Conservation (phyloP, 176 grass and related monocot species). For the Lolium multiflorum region DNA sequence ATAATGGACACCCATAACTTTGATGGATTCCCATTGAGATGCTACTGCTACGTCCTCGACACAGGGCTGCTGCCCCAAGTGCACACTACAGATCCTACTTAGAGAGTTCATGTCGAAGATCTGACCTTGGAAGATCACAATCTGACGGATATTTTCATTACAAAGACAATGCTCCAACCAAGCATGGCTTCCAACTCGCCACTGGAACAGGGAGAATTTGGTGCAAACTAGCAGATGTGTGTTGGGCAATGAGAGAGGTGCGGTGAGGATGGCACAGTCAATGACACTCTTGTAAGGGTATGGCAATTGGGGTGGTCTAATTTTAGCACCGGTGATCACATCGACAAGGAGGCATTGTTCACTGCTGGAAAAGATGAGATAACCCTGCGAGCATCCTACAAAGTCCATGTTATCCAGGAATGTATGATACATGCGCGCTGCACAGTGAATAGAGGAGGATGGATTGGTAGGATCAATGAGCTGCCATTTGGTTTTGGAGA, state of each 20-base stretch:
- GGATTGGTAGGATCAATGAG: constrained; percentile 12
- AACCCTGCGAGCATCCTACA: not conserved
- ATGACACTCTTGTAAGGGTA: not conserved
- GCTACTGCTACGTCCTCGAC: not conserved
- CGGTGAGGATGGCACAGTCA: not conserved
- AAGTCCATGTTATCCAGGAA: not conserved
- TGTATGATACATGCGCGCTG: not conserved
- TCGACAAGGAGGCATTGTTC: not conserved
- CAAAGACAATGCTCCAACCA: not conserved
- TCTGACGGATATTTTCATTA: not conserved
- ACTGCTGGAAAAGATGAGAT: not conserved
- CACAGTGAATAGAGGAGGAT: not conserved
- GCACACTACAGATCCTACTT: not conserved
- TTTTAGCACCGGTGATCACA: not conserved
- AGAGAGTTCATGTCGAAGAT: not conserved
- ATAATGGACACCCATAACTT: not conserved
- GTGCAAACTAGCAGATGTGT: not conserved
- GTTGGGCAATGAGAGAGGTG: not conserved
- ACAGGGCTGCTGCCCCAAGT: not conserved
- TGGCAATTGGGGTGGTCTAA: not conserved
- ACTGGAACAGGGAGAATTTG: not conserved
- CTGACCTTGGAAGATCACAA: not conserved
- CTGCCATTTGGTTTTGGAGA: not conserved
- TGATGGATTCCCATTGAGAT: not conserved
- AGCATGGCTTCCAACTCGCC: constrained; percentile 16